Evolutionary conservation across 768 basidiomycete species (phyloP).

Genomic region (Lentinula raphanica): DNA sequence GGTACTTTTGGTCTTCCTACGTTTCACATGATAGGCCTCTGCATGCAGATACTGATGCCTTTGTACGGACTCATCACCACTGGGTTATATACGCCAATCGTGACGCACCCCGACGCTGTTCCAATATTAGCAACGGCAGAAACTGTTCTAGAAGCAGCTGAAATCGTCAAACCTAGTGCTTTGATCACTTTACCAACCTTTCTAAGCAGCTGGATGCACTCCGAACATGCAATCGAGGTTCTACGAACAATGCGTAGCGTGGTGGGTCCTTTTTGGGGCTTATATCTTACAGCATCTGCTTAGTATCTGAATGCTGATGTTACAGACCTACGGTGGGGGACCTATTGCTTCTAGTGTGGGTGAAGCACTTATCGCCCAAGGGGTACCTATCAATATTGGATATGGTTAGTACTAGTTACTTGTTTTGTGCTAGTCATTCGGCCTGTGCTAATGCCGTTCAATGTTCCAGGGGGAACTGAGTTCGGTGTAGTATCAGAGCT

Average conservation of each 20-base stretch:
- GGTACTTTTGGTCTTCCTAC: constrained; percentile 16
- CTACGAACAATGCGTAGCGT: constrained; percentile 15
- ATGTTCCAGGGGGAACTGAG: neutral
- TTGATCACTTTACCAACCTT: constrained; percentile 18
- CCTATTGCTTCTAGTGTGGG: neutral
- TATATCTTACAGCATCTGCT: too few relatives aligned
- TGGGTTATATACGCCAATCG: constrained; percentile 21
- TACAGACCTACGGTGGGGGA: constrained; percentile 7
- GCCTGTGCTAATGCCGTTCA: neutral
- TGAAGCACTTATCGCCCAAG: neutral
- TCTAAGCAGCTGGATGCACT: constrained; percentile 18
- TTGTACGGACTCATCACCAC: constrained; percentile 11
- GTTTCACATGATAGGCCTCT: constrained; percentile 17
- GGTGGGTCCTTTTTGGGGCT: constrained; percentile 12
- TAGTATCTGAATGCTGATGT: neutral
- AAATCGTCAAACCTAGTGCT: constrained; percentile 10
- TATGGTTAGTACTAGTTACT: neutral
- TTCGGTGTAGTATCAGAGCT: constrained; percentile 1
- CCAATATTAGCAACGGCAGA: constrained; percentile 18
- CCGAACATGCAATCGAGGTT: constrained; percentile 12
- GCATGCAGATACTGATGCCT: constrained; percentile 13
- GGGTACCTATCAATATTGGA: neutral
- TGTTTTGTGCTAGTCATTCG: neutral
- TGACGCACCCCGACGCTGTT: constrained; percentile 8
- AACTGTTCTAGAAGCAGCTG: constrained; percentile 16